Percentiles rank a stretch among this genome's conserved stretches.
Evolutionary conservation across 768 basidiomycete species (phyloP).

Genomic region (Podaxis carcinomalis): DNA sequence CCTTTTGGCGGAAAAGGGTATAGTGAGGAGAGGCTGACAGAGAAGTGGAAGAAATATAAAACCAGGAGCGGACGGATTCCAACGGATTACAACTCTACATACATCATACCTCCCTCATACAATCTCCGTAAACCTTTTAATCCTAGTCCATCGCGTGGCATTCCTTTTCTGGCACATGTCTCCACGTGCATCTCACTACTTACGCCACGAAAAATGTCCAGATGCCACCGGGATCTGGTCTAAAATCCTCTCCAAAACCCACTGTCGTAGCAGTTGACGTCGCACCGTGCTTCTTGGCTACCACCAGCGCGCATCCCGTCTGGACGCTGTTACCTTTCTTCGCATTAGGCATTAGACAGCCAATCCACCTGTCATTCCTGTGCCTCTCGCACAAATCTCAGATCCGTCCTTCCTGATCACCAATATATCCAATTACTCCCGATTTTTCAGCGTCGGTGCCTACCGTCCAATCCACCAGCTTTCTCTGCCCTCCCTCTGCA

Average conservation of each 20-base stretch:
- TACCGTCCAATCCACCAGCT: background rate
- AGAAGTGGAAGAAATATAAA: background rate
- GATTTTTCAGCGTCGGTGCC: background rate
- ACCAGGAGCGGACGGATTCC: background rate
- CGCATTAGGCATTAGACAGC: background rate
- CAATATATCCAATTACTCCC: slow-evolving; percentile 1
- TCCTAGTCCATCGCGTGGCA: slow-evolving; percentile 1
- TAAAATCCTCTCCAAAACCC: background rate
- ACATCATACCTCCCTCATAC: background rate
- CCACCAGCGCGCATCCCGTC: slow-evolving; percentile 3
- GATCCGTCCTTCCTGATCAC: background rate
- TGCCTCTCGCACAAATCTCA: background rate
- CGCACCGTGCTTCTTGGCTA: background rate
- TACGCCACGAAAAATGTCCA: background rate
- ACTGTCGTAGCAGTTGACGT: background rate
- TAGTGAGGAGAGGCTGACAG: slow-evolving; percentile 6
- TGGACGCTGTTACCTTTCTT: background rate
- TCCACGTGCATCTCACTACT: background rate
- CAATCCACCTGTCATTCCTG: background rate
- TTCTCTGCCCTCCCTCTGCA: background rate
- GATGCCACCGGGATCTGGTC: slow-evolving; percentile 4
- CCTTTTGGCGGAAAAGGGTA: background rate
- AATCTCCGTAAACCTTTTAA: background rate
- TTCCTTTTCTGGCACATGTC: background rate
- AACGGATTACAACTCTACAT: background rate